Evolutionary conservation across 768 basidiomycete genomes (phyloP), one percentile per base, ranked within the genome.

Genomic region (Tubosaeta sp.): DNA sequence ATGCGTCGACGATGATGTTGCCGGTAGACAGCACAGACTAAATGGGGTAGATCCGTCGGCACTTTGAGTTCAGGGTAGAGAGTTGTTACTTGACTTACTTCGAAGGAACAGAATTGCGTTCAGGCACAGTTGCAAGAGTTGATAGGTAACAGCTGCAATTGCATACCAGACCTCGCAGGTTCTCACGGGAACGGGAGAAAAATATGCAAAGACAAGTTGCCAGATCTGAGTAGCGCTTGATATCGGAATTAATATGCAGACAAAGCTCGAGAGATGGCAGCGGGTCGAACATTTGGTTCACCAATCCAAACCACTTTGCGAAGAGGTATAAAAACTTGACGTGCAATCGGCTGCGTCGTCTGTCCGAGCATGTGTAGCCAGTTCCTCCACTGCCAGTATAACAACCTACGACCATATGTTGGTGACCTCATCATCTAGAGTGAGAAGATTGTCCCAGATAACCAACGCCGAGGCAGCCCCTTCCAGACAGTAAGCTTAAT

Each of bases 321-420:
- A 63, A 54, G 25, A 63, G 46, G 45, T 54, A 63, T 50, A 63
- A 56, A 47, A 57, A 53, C 35, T 65, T 63, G 27, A 65, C 43
- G 11, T 54, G 22, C 13, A 26, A 9, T 17, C 54, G 19, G 22
- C 29, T n/a, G 1, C 54, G n/a, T 31, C 52, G 53, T 44, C 62
- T 63, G 29, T 33, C 13, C 31, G 29, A 37, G 16, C 1, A 6
- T 2, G 9, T 11, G 16, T 53, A n/a, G 31, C 12, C 16, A 19
- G 29, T 29, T 22, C 32, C 11, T 7, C 10, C 26, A 5, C 26
- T 3, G 0, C 37, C 32, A 26, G 16, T 12, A 26, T 27, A 13
- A 48, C 16, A 35, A 64, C 62, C 61, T 46, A 63, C 62, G 35
- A 37, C 62, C 62, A 63, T 42, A 63, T 63, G 37, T 47, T 43